phyloP scores from a whole-genome alignment of 257 asterid genomes.

The Fraxinus pennsylvanica region DNA sequence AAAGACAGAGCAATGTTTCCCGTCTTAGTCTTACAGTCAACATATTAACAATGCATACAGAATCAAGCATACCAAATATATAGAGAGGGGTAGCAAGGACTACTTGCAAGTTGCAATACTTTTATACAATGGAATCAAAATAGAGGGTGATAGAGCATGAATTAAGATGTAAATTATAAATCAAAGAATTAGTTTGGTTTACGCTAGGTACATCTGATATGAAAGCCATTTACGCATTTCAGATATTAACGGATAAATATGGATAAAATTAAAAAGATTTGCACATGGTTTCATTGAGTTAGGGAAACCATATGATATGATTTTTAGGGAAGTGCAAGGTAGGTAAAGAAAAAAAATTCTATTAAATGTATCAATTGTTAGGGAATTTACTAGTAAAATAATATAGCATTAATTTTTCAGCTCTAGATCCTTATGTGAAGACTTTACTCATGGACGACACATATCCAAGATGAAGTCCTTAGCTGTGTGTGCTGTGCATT shows the following conservation, averaged over 20 bases:
- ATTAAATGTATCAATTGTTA: background rate
- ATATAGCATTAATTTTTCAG: background rate
- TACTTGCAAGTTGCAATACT: background rate
- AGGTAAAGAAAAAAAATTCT: background rate
- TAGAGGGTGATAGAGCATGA: background rate
- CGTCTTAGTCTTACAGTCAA: background rate
- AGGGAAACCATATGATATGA: background rate
- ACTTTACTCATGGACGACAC: background rate
- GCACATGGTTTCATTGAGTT: background rate
- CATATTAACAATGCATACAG: background rate
- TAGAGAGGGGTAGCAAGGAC: background rate
- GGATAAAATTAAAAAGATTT: background rate
- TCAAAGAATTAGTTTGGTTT: background rate
- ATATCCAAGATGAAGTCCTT: background rate
- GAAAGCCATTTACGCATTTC: background rate
- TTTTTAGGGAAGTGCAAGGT: background rate
- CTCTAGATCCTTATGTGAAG: background rate
- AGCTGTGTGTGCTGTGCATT: background rate
- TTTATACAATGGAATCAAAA: background rate
- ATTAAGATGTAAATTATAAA: background rate
- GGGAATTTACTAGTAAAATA: background rate
- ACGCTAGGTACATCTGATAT: background rate
- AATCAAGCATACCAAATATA: slow-evolving; percentile 7
- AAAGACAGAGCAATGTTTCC: background rate
- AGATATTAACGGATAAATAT: background rate